Base-by-base conservation (phyloP, 2,329 filamentous ascomycete genomes). In the Coleophoma eucalyptorum region DNA sequence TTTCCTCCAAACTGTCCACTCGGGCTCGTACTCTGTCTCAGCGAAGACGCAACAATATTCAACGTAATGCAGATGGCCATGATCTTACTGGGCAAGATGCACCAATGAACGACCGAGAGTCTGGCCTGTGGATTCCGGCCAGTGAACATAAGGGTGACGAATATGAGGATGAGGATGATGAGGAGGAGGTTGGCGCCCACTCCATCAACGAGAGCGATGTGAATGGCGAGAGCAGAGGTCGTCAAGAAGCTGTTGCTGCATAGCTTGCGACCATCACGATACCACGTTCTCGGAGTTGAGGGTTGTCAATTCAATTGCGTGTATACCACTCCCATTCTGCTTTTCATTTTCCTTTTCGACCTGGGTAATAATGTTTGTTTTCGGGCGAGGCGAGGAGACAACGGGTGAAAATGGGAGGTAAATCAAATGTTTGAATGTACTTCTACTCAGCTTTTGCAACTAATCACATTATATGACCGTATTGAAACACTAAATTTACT, bases 11-110 rank as follows among this genome's bases (percentile, higher is more conserved):
- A 69, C 83, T 99, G 45, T 96, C 90, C 4, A 88, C 86, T 16
- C 90, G 94, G 53, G 84, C 93, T 38, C 90, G 92, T 60, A 95
- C 87, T 15, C 81, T 97, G 34, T 96, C 90, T 43, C 90, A 91
- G 69, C 87, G 92, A 61, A 87, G 90, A 58, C 83, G 86, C 53
- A 85, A 86, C 68, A 86, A 87, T 67, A 82, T 87, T 65, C 80
- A 79, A 54, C 79, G 82, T 57, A 80, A 83, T 53, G 75, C 73
- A 26, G 88, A 93, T 63, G 89, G 89, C 7, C 79, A 91, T 52
- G 92, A 97, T 64, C 79, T 97, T 37, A 88, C 89, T 2, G 79
- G 79, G 44, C 93, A 97, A 72, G 92, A 97, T 66, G 80, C 81
- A 44, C 86, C 89, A 15, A 72, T 91, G 55, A 83, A 90, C 56